These are phyloP conservation scores for Suillus clintonianus DNA, from an alignment of 768 basidiomycete genomes.

Conservation along the genomic window DNA sequence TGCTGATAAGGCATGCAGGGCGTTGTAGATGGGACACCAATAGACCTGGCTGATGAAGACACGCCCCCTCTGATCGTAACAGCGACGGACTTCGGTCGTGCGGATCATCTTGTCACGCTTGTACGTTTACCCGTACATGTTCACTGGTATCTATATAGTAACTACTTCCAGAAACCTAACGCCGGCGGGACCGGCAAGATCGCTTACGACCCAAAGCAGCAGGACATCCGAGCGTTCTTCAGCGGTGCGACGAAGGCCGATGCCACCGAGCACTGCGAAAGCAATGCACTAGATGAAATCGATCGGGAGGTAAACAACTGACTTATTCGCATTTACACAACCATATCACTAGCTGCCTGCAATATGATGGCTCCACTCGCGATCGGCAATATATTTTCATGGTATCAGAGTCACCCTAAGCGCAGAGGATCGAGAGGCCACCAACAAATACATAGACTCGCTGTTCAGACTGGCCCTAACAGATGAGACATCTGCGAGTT, in stretches of 20 bases:
- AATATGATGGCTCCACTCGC: not conserved
- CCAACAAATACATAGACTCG: not conserved
- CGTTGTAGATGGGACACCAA: slow-evolving; percentile 18
- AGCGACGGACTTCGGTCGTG: slow-evolving; percentile 54
- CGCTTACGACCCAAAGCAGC: slow-evolving; percentile 73
- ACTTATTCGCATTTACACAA: not conserved
- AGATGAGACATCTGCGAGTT: slow-evolving; percentile 57
- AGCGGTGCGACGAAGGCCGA: slow-evolving; percentile 33
- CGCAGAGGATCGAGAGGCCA: not conserved
- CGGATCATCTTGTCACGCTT: slow-evolving; percentile 56
- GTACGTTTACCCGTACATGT: slow-evolving; percentile 40
- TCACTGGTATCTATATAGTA: too few relatives aligned
- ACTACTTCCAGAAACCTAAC: slow-evolving; percentile 56
- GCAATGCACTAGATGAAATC: slow-evolving; percentile 30
- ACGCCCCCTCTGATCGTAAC: slow-evolving; percentile 40
- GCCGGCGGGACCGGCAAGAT: slow-evolving; percentile 73
- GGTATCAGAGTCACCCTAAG: not conserved
- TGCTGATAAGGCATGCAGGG: slow-evolving; percentile 25
- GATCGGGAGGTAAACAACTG: slow-evolving; percentile 1
- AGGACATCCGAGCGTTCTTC: slow-evolving; percentile 76
- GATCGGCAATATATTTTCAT: not conserved
- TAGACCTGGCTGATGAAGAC: slow-evolving; percentile 24
- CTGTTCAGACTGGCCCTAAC: slow-evolving; percentile 45
- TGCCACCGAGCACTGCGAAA: slow-evolving; percentile 18
- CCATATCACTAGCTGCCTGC: not conserved